A percentile compares a stretch with the other conserved stretches of the same genome.
phyloP scores from a whole-genome alignment of 2,329 filamentous ascomycete species.

The Exophiala spinifera region DNA sequence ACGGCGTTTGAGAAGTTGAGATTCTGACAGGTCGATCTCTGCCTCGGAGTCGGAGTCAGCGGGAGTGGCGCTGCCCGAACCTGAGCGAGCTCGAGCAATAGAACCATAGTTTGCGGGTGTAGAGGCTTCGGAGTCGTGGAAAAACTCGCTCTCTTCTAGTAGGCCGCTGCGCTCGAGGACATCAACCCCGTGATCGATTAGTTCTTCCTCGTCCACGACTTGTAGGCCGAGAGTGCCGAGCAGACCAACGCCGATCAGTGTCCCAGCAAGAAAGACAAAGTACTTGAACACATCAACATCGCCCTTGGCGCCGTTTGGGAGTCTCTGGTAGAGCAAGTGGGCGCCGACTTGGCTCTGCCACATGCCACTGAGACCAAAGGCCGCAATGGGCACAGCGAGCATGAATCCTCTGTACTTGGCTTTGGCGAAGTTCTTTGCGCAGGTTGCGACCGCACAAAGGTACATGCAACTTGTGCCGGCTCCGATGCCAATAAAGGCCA shows the following conservation, averaged over 20 bases:
- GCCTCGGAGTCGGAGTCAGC: constrained; percentile 43
- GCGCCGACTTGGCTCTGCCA: constrained; percentile 89
- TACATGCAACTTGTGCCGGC: constrained; percentile 86
- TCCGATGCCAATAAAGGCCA: constrained; percentile 80
- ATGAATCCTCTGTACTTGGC: constrained; percentile 85
- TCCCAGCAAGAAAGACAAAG: constrained; percentile 76
- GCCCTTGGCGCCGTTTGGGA: constrained; percentile 59
- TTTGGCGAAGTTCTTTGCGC: constrained; percentile 95
- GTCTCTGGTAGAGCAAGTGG: constrained; percentile 68
- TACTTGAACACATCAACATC: constrained; percentile 75
- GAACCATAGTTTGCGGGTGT: constrained; percentile 56
- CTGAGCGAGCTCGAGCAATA: constrained; percentile 31
- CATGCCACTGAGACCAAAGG: constrained; percentile 91
- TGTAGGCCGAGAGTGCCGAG: constrained; percentile 71
- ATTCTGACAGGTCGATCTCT: constrained; percentile 44
- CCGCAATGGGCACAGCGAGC: constrained; percentile 83
- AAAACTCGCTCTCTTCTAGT: constrained; percentile 71
- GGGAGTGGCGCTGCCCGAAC: constrained; percentile 41
- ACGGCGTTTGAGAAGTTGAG: constrained; percentile 39
- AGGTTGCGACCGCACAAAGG: constrained; percentile 84
- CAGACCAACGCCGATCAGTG: constrained; percentile 69
- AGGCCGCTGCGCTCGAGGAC: constrained; percentile 87
- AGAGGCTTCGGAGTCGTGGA: constrained; percentile 52
- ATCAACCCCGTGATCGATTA: constrained; percentile 87
- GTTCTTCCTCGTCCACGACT: constrained; percentile 77